Base-by-base conservation (phyloP, 257 asterid genomes). In the Petrea volubilis region DNA sequence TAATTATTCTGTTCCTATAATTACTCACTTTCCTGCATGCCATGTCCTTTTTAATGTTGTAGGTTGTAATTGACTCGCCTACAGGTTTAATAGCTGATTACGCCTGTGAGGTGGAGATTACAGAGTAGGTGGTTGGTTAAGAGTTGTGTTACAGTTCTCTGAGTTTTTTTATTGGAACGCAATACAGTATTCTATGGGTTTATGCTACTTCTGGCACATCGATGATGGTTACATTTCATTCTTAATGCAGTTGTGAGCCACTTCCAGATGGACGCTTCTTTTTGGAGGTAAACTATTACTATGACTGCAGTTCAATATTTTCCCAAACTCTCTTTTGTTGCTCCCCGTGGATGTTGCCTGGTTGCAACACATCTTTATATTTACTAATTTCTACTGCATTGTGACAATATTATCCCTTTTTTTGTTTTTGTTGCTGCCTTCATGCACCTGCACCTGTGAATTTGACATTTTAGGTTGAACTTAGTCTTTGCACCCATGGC, bases 241-340 rank as follows among this genome's bases (percentile, higher is more conserved):
- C 78, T 75, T 77, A 79, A 67, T 87, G 90, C 87, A 95, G 99
- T 67, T 95, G 97, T 58, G 99, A 95, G 78, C 98, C 98, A 72
- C 97, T 95, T 78, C 96, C 98, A 60, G 99, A 95, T 80, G 98
- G 98, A 11, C 96, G 99, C 67, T 95, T 95, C 85, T 92, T 88
- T 82, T 82, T 95, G 53, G 98, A 95, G 99, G 99, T 95, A 79
- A 75, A 71, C 27, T 53, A 67, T 64, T 15, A 46, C 43, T 71
- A 21, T 12, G 60, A 8, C 59, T 62, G 11, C 41, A 47, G 38
- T 58, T 51, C 23, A 10, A 67, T 70, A 29, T n/a, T 43, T 52
- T 41, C 58, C 13, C 40, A 38, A 44, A 25, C n/a, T 36, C 13
- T 36, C 59, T 77, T 66, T 51, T 52, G 52, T 51, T 43, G 6